Base-by-base conservation (phyloP, 2,329 filamentous ascomycete species). In the Colletotrichum sp. region DNA sequence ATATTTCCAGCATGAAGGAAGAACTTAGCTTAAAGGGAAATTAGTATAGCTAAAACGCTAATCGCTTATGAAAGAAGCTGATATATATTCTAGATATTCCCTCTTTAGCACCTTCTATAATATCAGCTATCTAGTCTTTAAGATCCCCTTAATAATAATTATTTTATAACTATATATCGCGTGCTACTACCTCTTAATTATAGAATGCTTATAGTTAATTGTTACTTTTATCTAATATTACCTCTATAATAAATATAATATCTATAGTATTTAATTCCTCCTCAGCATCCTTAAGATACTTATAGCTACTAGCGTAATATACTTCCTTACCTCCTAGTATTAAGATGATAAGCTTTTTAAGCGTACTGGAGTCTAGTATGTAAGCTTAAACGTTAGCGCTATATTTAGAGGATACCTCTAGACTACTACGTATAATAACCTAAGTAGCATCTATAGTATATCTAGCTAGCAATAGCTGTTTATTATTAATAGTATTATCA, bases 1-100 rank as follows among this genome's bases (percentile, higher is more conserved):
- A 85, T 60, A 80, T 82, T 19, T 83, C 81, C 1, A 84, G 84
- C 2, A 85, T 86, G 84, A 83, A 83, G n/a, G 80, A 83, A 57
- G 82, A 84, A 4, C 78, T 84, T 2, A 48, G 78, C 3, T 78
- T 85, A 44, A 74, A 82, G 7, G 83, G 82, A 5, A 82, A 83
- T 30, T 77, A 85, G 76, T 78, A 68, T 15, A 34, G 8, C 11
- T 9, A 2, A 8, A 8, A 28, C 1, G 5, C 5, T 19, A 34
- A 13, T n/a, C 36, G n/a, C 34, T 25, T 4, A 3, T 3, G 6
- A 34, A 57, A 27, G 15, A 16, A 30, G 12, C 27, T 61, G 25
- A n/a, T 19, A n/a, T 28, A 11, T 0, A n/a, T 12, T 2, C 15
- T 15, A 74, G 57, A 61, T 73, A 77, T 25, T 78, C 73, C 12